These are phyloP conservation scores for Dipteronia dyeriana DNA, from an alignment of 345 rosid genomes.

Conservation along the genomic window DNA sequence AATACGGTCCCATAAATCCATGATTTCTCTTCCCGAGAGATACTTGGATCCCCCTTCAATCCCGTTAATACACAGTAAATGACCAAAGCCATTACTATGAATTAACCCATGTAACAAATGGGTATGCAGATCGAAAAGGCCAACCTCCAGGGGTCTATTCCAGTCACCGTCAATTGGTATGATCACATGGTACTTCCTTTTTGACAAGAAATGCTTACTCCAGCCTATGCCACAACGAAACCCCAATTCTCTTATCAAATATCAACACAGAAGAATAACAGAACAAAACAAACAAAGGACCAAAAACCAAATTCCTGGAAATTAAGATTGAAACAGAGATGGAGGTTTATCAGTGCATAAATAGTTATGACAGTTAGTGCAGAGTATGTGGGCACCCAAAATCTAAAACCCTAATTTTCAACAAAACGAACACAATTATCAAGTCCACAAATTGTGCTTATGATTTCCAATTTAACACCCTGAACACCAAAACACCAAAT, in stretches of 20 bases:
- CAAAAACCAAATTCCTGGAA: not conserved
- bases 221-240: constrained; percentile 52
- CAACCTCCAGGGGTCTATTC: constrained; percentile 58
- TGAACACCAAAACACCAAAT: too few species aligned
- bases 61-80: constrained; percentile 77
- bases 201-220: constrained; percentile 70
- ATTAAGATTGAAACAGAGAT: not conserved
- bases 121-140: constrained; percentile 48
- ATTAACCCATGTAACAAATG: constrained; percentile 89
- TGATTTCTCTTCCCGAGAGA: constrained; percentile 72
- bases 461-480: not conserved
- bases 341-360: too few species aligned
- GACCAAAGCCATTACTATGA: constrained; percentile 85
- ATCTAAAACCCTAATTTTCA: not conserved
- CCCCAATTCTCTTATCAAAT: not conserved
- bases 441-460: too few species aligned
- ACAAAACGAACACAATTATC: too few species aligned
- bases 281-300: not conserved
- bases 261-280: not conserved
- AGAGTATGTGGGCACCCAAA: not conserved
- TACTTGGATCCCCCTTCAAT: constrained; percentile 71
- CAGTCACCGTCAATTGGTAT: constrained; percentile 63
- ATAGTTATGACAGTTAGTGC: too few species aligned
- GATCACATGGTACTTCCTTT: constrained; percentile 69
- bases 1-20: constrained; percentile 87